phyloP scores from a whole-genome alignment of 495 filamentous ascomycete genomes.

The Jackrogersella multiformis region DNA sequence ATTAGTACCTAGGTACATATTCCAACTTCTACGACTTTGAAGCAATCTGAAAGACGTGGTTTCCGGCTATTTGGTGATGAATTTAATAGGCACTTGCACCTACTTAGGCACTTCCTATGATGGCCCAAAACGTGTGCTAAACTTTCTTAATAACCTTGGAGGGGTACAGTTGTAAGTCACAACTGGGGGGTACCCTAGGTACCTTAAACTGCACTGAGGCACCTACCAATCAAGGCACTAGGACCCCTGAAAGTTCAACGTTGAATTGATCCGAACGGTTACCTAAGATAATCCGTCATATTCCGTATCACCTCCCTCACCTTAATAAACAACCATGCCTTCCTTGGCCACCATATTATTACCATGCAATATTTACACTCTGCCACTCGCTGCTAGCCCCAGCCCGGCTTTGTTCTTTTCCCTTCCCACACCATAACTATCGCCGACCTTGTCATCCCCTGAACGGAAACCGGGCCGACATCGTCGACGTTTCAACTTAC shows the following conservation, averaged over 20 bases:
- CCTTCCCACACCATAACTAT: not conserved
- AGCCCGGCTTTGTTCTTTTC: not conserved
- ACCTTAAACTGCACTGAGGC: no score
- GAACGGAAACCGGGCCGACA: not conserved
- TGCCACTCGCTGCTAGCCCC: constrained; percentile 8
- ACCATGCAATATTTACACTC: constrained; percentile 17
- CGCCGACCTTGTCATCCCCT: not conserved
- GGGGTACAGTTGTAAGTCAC: no score
- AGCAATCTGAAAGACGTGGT: not conserved
- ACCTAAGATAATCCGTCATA: constrained; percentile 27
- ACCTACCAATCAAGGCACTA: not conserved
- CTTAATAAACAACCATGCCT: constrained; percentile 29
- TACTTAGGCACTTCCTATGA: no score
- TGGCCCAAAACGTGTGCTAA: no score
- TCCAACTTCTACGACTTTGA: not conserved
- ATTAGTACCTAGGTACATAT: no score
- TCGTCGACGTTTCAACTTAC: constrained; percentile 4
- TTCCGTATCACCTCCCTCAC: constrained; percentile 37
- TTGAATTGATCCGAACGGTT: constrained; percentile 18
- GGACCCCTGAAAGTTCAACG: constrained; percentile 29
- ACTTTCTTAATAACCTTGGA: no score
- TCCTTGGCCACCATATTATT: constrained; percentile 15
- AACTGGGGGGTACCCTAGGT: no score
- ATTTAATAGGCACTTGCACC: no score
- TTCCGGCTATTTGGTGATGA: not conserved